A percentile compares a stretch with the other conserved stretches of the same genome.
Conservation (phyloP, 1,139 yeast species). For the Geotrichum fermentans region DNA sequence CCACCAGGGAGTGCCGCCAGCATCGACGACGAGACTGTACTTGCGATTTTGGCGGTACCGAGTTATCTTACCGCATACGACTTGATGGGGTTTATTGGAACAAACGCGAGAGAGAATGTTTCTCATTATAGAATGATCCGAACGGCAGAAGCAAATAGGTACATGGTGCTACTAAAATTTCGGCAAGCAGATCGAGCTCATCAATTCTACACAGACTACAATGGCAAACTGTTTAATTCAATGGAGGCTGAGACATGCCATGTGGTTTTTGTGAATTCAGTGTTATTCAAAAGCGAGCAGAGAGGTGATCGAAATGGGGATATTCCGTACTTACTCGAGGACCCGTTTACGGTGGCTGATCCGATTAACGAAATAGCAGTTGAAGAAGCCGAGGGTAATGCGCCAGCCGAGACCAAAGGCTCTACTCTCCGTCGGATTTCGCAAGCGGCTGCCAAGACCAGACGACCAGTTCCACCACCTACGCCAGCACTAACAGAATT, state of each 20-base stretch:
- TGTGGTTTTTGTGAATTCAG: constrained; percentile 62
- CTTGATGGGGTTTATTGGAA: constrained; percentile 72
- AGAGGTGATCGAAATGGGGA: constrained; percentile 20
- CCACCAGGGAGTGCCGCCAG: neutral
- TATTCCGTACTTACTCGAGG: constrained; percentile 65
- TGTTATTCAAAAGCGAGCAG: constrained; percentile 39
- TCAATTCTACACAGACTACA: constrained; percentile 58
- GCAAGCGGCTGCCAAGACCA: constrained; percentile 5
- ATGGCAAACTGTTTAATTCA: constrained; percentile 74
- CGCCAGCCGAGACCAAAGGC: neutral
- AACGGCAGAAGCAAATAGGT: constrained; percentile 63
- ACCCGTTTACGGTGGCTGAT: constrained; percentile 55
- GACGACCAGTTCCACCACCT: constrained; percentile 35
- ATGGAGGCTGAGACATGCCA: constrained; percentile 89
- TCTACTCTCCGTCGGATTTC: constrained; percentile 1
- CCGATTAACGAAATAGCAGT: too few relatives aligned
- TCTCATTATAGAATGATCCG: constrained; percentile 71
- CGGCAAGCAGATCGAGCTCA: constrained; percentile 52
- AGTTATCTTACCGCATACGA: constrained; percentile 85
- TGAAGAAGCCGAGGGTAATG: constrained; percentile 5
- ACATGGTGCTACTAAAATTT: constrained; percentile 74
- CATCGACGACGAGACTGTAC: constrained; percentile 35
- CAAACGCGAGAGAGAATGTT: constrained; percentile 49
- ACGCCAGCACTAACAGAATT: constrained; percentile 50
- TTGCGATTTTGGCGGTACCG: constrained; percentile 80